Evolutionary conservation across 352 stramenopile species (phyloP).

Genomic region (Globisporangium emineosum): DNA sequence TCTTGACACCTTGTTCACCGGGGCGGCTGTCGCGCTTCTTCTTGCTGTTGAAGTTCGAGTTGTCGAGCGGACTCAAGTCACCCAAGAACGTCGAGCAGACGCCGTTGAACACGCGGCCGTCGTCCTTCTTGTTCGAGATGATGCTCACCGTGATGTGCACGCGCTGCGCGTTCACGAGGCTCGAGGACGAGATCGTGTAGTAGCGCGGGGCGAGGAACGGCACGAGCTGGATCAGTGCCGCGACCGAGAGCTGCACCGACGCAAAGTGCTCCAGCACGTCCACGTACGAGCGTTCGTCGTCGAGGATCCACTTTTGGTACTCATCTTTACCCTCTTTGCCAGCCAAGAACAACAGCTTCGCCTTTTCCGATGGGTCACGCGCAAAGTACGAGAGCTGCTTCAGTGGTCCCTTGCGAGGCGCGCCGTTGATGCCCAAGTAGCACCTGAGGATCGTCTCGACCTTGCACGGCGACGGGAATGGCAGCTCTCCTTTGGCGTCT

Average conservation of each 20-base stretch:
- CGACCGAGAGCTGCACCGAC: constrained; percentile 57
- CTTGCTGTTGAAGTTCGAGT: constrained; percentile 49
- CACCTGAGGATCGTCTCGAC: constrained; percentile 88
- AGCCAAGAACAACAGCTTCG: constrained; percentile 50
- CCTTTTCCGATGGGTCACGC: constrained; percentile 45
- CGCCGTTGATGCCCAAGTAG: constrained; percentile 94
- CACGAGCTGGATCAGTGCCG: constrained; percentile 91
- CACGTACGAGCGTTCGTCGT: constrained; percentile 88
- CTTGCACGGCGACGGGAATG: constrained; percentile 95
- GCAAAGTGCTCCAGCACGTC: constrained; percentile 87
- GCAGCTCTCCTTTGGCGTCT: constrained; percentile 54
- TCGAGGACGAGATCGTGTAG: constrained; percentile 98
- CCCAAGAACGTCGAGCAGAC: constrained; percentile 94
- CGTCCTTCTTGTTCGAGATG: constrained; percentile 74
- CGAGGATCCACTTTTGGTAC: constrained; percentile 92
- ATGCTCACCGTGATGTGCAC: constrained; percentile 96
- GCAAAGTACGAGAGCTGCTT: constrained; percentile 85
- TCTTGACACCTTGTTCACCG: constrained; percentile 70
- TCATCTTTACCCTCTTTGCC: constrained; percentile 91
- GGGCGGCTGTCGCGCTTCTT: constrained; percentile 69
- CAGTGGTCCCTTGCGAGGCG: constrained; percentile 81
- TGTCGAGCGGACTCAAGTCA: constrained; percentile 42
- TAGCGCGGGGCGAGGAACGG: constrained; percentile 93
- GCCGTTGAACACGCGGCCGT: constrained; percentile 87
- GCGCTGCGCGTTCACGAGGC: constrained; percentile 84